phyloP scores from a whole-genome alignment of 139 green algal species.

The Nannochloris sp. region DNA sequence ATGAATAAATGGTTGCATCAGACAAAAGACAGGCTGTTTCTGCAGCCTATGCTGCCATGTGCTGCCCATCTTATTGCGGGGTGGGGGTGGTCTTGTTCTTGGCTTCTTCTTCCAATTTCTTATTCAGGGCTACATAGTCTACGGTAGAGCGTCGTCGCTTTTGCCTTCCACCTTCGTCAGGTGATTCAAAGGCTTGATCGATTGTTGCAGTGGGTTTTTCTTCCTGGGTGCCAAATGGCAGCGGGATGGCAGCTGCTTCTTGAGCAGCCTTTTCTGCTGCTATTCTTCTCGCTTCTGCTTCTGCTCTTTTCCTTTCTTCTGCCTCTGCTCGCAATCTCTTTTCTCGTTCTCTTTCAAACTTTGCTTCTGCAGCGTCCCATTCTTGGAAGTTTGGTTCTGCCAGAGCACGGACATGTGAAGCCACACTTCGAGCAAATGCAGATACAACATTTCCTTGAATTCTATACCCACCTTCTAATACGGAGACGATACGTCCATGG shows the following conservation, averaged over 20 bases:
- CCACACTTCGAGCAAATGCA: conserved; percentile 77
- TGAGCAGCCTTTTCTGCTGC: neutral
- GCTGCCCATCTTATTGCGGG: too few relatives aligned
- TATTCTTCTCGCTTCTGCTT: neutral
- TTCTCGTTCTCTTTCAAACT: conserved; percentile 38
- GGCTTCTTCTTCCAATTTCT: conserved; percentile 49
- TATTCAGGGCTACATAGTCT: conserved; percentile 68
- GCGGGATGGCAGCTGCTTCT: neutral
- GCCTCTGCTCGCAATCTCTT: conserved; percentile 17
- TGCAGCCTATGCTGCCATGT: too few relatives aligned
- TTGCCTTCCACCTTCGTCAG: conserved; percentile 18
- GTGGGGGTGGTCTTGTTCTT: too few relatives aligned
- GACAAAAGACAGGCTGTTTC: too few relatives aligned
- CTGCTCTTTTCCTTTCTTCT: conserved; percentile 14
- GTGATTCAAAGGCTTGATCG: conserved; percentile 5
- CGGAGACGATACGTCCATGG: conserved; percentile 68
- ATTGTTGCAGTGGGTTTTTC: neutral
- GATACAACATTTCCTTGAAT: conserved; percentile 66
- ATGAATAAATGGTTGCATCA: too few relatives aligned
- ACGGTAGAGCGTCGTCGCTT: conserved; percentile 43
- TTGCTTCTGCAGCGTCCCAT: conserved; percentile 33
- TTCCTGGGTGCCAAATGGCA: neutral
- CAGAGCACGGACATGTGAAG: conserved; percentile 72
- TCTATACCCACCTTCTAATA: conserved; percentile 88
- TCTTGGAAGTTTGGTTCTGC: conserved; percentile 32